Evolutionary conservation across 495 filamentous ascomycete species (phyloP).

Genomic region (Aspergillus indologenus): DNA sequence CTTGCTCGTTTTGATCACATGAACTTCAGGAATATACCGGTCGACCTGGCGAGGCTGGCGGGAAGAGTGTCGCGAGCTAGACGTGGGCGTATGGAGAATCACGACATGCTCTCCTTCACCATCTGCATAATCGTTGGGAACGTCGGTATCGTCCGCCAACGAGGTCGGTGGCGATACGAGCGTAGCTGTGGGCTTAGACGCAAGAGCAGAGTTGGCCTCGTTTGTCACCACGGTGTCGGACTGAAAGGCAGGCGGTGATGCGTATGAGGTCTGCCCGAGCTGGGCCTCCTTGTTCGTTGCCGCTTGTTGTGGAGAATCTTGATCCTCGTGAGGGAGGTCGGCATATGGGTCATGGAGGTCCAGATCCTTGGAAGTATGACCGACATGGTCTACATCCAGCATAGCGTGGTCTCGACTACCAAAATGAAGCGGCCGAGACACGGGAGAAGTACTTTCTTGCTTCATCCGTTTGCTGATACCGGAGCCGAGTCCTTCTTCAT

Average conservation of each 20-base stretch:
- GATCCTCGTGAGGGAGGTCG: conserved; percentile 9
- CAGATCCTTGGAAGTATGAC: conserved; percentile 14
- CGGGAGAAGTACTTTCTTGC: conserved; percentile 39
- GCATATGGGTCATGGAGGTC: conserved; percentile 9
- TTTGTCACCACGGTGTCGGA: conserved; percentile 33
- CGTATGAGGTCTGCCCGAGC: conserved; percentile 32
- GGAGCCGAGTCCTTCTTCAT: conserved; percentile 32
- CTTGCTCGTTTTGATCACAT: conserved; percentile 30
- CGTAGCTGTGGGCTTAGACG: conserved; percentile 39
- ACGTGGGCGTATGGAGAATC: conserved; percentile 43
- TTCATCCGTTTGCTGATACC: conserved; percentile 36
- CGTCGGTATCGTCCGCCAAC: conserved; percentile 46
- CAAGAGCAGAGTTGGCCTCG: conserved; percentile 29
- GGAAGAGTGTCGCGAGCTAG: conserved; percentile 49
- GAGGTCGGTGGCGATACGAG: conserved; percentile 54
- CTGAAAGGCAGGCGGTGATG: conserved; percentile 39
- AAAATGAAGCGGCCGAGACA: conserved; percentile 25
- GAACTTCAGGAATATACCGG: conserved; percentile 41
- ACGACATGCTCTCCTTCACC: conserved; percentile 36
- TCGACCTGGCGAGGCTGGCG: conserved; percentile 48
- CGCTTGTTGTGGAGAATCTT: conserved; percentile 15
- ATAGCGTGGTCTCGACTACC: conserved; percentile 15
- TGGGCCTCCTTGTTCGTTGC: conserved; percentile 20
- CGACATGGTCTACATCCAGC: conserved; percentile 4
- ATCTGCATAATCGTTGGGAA: conserved; percentile 33